Percentiles rank a stretch among this genome's conserved stretches.
These are phyloP conservation scores for Albatrellus ellisii DNA, from an alignment of 768 basidiomycete genomes.

Conservation along the genomic window DNA sequence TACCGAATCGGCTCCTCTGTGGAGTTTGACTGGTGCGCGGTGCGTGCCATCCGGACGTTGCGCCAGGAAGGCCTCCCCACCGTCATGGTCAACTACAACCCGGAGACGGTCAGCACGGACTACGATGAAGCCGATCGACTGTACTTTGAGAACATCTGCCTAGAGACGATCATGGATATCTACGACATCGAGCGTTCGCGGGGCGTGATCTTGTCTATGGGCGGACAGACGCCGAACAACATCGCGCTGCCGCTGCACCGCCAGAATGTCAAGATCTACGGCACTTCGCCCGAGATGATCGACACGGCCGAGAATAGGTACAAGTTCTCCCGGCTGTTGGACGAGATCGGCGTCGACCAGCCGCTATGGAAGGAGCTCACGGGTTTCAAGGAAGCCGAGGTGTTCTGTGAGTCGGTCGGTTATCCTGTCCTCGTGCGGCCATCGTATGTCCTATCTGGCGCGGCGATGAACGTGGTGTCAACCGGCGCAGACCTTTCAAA, in stretches of 20 bases:
- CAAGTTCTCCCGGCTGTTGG: constrained; percentile 97
- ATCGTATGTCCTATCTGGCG: constrained; percentile 98
- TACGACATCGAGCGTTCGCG: constrained; percentile 84
- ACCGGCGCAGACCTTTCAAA: constrained; percentile 81
- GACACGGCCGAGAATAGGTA: constrained; percentile 98
- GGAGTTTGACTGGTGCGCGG: constrained; percentile 99
- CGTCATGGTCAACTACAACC: constrained; percentile 99
- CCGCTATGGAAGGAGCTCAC: constrained; percentile 96
- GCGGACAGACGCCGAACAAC: constrained; percentile 97
- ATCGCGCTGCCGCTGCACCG: constrained; percentile 92
- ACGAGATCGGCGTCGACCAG: constrained; percentile 98
- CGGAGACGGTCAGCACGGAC: constrained; percentile 97
- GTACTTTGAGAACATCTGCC: constrained; percentile 97
- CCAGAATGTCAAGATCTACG: constrained; percentile 97
- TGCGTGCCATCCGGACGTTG: constrained; percentile 90
- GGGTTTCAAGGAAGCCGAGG: constrained; percentile 73
- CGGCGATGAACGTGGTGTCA: constrained; percentile 99
- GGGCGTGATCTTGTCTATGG: constrained; percentile 95
- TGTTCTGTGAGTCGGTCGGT: constrained; percentile 87
- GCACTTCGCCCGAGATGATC: constrained; percentile 98
- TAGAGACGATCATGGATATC: constrained; percentile 95
- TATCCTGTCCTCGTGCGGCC: constrained; percentile 96
- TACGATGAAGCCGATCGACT: constrained; percentile 97
- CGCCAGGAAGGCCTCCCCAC: constrained; percentile 92
- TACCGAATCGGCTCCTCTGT: constrained; percentile 99